phyloP scores from a whole-genome alignment of 768 basidiomycete genomes.

The Boletus bicolor region DNA sequence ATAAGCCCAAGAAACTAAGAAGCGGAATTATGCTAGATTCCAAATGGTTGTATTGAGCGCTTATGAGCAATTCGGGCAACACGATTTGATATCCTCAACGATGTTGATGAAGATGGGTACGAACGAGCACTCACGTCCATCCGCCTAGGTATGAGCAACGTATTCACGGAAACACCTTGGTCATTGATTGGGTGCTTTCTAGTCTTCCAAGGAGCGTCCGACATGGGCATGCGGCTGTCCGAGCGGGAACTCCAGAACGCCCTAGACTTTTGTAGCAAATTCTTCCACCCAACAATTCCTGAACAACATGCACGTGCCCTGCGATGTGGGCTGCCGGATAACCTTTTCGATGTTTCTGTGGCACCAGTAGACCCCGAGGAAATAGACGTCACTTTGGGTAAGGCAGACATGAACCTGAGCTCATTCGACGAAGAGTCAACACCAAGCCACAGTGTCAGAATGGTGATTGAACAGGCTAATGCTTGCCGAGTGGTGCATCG shows the following conservation, averaged over 20 bases:
- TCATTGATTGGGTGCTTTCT: not conserved
- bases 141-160: conserved; percentile 36
- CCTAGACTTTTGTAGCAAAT: conserved; percentile 71
- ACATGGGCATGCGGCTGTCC: conserved; percentile 68
- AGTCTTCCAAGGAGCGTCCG: conserved; percentile 82
- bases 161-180: not conserved
- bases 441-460: conserved; percentile 37
- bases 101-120: conserved; percentile 42
- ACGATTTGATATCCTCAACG: conserved; percentile 35
- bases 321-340: conserved; percentile 25
- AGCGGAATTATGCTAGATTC: conserved; percentile 26
- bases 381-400: conserved; percentile 10
- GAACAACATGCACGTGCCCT: conserved; percentile 32
- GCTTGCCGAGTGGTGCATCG: conserved; percentile 65
- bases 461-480: conserved; percentile 66
- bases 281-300: conserved; percentile 67
- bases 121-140: conserved; percentile 41
- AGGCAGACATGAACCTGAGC: not conserved
- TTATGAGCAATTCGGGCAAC: conserved; percentile 47
- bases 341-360: conserved; percentile 22
- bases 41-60: conserved; percentile 39
- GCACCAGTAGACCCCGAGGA: conserved; percentile 19
- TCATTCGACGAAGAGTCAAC: conserved; percentile 7
- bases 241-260: conserved; percentile 73
- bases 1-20: not conserved